Conservation (phyloP, 169 alveolate genomes). For the Eimeria zaria region DNA sequence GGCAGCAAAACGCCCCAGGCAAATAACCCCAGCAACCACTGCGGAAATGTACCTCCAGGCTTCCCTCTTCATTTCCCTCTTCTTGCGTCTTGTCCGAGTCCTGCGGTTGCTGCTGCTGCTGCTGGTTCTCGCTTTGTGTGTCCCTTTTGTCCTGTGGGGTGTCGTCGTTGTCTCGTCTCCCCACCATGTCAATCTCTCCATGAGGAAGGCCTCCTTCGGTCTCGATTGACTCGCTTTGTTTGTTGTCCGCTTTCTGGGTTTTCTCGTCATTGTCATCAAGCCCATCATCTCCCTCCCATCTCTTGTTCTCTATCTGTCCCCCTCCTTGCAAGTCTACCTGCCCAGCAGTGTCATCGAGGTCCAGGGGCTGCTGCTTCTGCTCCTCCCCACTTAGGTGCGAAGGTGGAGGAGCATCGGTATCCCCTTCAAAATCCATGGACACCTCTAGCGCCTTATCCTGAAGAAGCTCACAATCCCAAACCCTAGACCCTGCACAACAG, state of each 20-base stretch:
- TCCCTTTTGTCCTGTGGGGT: background rate
- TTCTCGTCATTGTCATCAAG: constrained; percentile 11
- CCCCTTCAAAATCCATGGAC: constrained; percentile 80
- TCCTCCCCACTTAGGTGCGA: background rate
- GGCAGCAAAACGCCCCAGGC: background rate
- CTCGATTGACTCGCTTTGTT: constrained; percentile 12
- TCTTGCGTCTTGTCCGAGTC: background rate
- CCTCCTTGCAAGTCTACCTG: constrained; percentile 80
- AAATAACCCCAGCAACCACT: too few relatives aligned
- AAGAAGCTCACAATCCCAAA: background rate
- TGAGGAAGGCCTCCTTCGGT: constrained; percentile 39
- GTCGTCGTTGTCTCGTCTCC: constrained; percentile 30
- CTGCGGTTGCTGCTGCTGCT: constrained; percentile 42
- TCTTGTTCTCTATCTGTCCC: constrained; percentile 75
- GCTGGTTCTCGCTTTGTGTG: background rate
- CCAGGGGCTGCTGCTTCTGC: constrained; percentile 61
- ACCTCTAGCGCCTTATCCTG: constrained; percentile 84
- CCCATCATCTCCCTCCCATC: constrained; percentile 63
- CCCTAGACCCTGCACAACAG: background rate
- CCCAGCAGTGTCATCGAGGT: constrained; percentile 61
- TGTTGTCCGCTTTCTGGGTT: background rate
- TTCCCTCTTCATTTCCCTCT: constrained; percentile 19
- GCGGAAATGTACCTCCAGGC: constrained; percentile 10
- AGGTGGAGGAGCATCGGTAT: constrained; percentile 39
- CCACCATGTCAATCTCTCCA: constrained; percentile 28